phyloP scores from a whole-genome alignment of 129 eudicot species.

The Ambrosia artemisiifolia region DNA sequence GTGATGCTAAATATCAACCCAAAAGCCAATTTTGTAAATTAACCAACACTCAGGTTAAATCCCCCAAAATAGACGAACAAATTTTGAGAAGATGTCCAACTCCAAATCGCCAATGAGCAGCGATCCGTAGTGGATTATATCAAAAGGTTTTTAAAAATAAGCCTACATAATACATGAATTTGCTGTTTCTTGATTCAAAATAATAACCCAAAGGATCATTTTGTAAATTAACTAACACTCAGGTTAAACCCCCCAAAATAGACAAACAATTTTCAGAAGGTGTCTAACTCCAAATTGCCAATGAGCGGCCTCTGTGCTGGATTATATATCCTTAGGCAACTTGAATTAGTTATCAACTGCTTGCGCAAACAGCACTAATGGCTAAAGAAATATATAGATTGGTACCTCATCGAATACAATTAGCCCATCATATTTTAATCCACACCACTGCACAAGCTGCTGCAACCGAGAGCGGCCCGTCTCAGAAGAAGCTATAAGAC shows the following conservation, averaged over 20 bases:
- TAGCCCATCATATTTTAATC: conserved; percentile 71
- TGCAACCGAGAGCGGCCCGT: conserved; percentile 91
- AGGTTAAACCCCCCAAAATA: conserved; percentile 1
- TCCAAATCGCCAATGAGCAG: too few species aligned
- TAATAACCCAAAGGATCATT: background rate
- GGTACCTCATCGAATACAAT: conserved; percentile 90
- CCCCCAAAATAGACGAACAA: too few species aligned
- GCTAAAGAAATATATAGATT: conserved; percentile 1
- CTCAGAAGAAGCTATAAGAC: conserved; percentile 98
- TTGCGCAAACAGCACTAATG: conserved; percentile 1
- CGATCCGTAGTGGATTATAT: too few species aligned
- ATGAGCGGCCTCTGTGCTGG: too few species aligned
- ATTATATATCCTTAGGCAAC: too few species aligned
- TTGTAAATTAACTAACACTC: background rate
- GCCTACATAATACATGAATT: background rate
- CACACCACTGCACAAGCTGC: conserved; percentile 97
- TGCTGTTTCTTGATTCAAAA: background rate
- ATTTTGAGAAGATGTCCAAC: too few species aligned
- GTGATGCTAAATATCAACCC: too few species aligned
- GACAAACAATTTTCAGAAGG: background rate
- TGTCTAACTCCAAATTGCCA: too few species aligned
- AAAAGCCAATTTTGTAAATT: too few species aligned
- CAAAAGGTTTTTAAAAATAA: background rate
- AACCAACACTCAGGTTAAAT: too few species aligned
- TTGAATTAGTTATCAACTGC: background rate